Base-by-base conservation (phyloP, 2,329 filamentous ascomycete species). In the Stemphylium beticola region DNA sequence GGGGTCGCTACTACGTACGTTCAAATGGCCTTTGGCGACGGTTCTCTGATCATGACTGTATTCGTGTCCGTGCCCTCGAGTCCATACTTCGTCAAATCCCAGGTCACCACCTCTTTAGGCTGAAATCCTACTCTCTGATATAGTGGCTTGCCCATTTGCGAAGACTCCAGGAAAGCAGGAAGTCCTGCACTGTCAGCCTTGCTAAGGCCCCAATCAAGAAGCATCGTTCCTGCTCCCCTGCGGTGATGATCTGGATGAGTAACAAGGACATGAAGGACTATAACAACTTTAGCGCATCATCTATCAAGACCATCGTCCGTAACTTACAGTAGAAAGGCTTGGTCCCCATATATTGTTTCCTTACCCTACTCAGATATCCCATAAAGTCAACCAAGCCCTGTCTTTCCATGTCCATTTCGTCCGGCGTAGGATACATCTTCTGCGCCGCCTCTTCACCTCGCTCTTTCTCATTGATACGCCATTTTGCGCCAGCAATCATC, bases 111-210 rank as follows among this genome's bases (percentile, higher is more conserved):
- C 34, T 55, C 52, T 18, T 32, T 38, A n/a, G 36, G 11, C 42
- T 37, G 46, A 24, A 74, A 75, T 9, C 70, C 71, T 29, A 63
- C 53, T 24, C 66, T 68, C 46, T 60, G 65, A 57, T 82, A 82
- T 43, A 81, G 50, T 7, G 70, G 72, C 43, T 65, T 72, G 0
- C 78, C 79, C 47, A 70, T 68, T 9, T 70, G 65, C 9, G 74
- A 75, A 3, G 76, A 68, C 52, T 81, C 79, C 8, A 82, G 58
- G 58, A 76, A 81, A 2, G 65, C 62, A n/a, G 73, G 73, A 17
- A 82, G 43, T 1, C 74, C 68, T 14, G 72, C 60, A 38, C 66
- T 60, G 57, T 81, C 78, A 18, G 78, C 78, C 55, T 73, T 60
- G 22, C 71, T 61, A 4, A 73, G 57, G 0, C 78, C 79, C 73